Evolutionary conservation across 768 basidiomycete species (phyloP).

Genomic region (Rhodotorula paludigena): DNA sequence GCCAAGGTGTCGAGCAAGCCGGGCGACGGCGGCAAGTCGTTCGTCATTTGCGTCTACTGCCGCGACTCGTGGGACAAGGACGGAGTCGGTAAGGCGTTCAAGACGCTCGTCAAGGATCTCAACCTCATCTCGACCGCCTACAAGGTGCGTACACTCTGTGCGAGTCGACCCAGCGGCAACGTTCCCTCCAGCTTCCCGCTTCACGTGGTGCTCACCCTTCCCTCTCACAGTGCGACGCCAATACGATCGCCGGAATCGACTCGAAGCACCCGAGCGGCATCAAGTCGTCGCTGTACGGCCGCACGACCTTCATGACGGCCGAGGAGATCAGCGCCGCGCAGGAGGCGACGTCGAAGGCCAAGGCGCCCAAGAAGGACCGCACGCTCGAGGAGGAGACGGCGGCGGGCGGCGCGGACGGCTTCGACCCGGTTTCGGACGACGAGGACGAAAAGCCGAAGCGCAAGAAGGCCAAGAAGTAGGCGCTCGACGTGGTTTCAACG

Average conservation of each 20-base stretch:
- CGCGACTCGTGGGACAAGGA: slow-evolving; percentile 36
- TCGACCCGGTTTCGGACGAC: slow-evolving; percentile 6
- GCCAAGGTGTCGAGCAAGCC: slow-evolving; percentile 33
- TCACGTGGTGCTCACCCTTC: not conserved
- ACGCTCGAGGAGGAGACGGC: slow-evolving; percentile 17
- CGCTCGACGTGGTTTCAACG: not conserved
- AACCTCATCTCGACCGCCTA: slow-evolving; percentile 8
- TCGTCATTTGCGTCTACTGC: slow-evolving; percentile 39
- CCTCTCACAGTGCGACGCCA: slow-evolving; percentile 34
- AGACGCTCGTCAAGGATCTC: slow-evolving; percentile 20
- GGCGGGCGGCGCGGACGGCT: slow-evolving; percentile 1
- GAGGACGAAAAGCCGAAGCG: slow-evolving; percentile 3
- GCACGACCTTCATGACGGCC: slow-evolving; percentile 24
- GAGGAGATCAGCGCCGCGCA: slow-evolving; percentile 17
- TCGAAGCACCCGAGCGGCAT: slow-evolving; percentile 32
- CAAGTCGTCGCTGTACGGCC: slow-evolving; percentile 6
- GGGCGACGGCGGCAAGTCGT: not conserved
- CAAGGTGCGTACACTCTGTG: slow-evolving; percentile 20
- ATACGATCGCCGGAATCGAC: slow-evolving; percentile 36
- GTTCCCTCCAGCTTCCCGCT: not conserved
- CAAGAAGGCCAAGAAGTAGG: not conserved
- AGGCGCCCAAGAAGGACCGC: slow-evolving; percentile 17
- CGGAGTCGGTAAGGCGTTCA: slow-evolving; percentile 20
- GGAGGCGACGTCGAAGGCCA: not conserved
- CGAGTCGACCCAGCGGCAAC: too few species aligned